Conservation (phyloP, 495 filamentous ascomycete species). For the Neurospora sublineolata region DNA sequence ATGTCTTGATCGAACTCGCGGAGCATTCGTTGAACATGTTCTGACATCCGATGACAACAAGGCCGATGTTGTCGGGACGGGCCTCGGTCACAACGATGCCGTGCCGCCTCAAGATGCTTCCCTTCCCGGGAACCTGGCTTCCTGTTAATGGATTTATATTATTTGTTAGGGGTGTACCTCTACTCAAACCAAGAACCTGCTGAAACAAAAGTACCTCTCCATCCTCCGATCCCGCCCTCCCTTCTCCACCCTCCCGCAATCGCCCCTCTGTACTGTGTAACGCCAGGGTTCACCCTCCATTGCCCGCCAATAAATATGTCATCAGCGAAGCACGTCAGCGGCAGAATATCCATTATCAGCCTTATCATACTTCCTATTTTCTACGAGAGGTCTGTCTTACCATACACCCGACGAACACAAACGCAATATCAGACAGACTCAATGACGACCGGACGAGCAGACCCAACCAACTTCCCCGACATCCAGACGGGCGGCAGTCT, state of each 20-base stretch:
- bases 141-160: not conserved
- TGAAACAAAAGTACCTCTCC: not conserved
- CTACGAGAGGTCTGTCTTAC: too few relatives aligned
- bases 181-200: fast-evolving
- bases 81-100: not conserved
- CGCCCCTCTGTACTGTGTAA: not conserved
- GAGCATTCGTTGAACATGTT: too few relatives aligned
- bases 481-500: slow-evolving; percentile 84
- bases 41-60: too few relatives aligned
- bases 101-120: not conserved
- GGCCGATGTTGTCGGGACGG: not conserved
- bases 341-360: not conserved
- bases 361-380: not conserved
- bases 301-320: not conserved
- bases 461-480: slow-evolving; percentile 47
- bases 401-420: too few relatives aligned
- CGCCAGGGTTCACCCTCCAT: not conserved
- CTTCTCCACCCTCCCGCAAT: not conserved
- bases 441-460: not conserved
- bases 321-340: not conserved
- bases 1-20: too few relatives aligned
- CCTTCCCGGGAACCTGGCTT: not conserved
- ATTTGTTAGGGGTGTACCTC: not conserved
- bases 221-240: not conserved
- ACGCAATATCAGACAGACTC: not conserved